Evolutionary conservation across 306 rosid genomes (phyloP).

Genomic region (Medicago ruthenica): DNA sequence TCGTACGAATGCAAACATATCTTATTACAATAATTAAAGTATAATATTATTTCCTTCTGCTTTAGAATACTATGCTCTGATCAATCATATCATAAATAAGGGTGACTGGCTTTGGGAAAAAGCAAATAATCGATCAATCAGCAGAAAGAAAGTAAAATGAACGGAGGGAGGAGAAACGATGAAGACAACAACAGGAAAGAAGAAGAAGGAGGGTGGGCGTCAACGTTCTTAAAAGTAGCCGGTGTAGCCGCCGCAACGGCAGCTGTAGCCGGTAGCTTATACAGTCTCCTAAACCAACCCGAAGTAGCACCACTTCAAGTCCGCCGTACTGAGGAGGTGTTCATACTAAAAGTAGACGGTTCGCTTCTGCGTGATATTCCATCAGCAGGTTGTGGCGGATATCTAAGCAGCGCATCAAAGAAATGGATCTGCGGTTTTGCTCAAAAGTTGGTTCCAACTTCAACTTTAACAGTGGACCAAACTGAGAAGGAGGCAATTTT

Average conservation of each 20-base stretch:
- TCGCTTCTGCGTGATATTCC: neutral
- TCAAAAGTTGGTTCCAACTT: neutral
- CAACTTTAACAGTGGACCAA: neutral
- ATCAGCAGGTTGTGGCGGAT: conserved; percentile 5
- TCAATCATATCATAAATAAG: no score
- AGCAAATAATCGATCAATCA: neutral
- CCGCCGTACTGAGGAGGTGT: neutral
- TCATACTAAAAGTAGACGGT: neutral
- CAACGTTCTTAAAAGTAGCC: neutral
- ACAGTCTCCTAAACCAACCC: neutral
- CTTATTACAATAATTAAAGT: no score
- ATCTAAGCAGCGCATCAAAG: neutral
- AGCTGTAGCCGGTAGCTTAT: neutral
- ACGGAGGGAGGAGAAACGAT: neutral
- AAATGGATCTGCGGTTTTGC: neutral
- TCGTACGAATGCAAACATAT: no score
- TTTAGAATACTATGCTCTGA: no score
- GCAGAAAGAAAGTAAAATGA: neutral
- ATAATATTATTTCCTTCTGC: no score
- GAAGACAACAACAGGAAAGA: neutral
- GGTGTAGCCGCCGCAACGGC: neutral
- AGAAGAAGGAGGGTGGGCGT: neutral
- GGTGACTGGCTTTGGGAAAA: neutral
- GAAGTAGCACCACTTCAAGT: neutral
- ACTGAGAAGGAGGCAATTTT: neutral